phyloP scores from a whole-genome alignment of 768 basidiomycete genomes.

The Auriscalpium orientale region DNA sequence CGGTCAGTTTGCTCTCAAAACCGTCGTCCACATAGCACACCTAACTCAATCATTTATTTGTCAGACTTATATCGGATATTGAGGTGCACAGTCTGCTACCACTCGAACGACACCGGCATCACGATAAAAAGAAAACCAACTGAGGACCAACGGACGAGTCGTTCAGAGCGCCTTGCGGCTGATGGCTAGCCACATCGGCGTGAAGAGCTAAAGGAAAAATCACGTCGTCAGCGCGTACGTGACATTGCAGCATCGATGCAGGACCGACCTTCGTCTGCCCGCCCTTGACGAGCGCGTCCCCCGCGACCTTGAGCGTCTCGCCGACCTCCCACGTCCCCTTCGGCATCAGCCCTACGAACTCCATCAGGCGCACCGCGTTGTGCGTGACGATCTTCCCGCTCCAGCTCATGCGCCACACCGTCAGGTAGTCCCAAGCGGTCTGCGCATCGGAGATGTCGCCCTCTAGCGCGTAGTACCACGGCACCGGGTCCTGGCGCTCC shows the following conservation, averaged over 20 bases:
- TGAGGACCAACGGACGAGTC: no score
- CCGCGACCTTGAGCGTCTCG: constrained; percentile 79
- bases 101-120: no score
- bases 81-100: no score
- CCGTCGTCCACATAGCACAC: no score
- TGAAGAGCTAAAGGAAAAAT: no score
- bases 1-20: no score
- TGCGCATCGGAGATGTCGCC: constrained; percentile 90
- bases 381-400: constrained; percentile 81
- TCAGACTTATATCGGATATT: no score
- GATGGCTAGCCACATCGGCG: no score
- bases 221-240: no score
- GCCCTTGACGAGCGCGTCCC: constrained; percentile 68
- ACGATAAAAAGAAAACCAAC: no score
- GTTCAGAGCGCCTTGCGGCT: no score
- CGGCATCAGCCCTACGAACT: constrained; percentile 72
- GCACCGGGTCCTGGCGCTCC: constrained; percentile 63
- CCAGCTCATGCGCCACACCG: constrained; percentile 85
- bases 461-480: constrained; percentile 97
- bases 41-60: no score
- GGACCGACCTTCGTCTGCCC: constrained; percentile 73
- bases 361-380: constrained; percentile 66
- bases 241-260: neutral
- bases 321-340: constrained; percentile 90
- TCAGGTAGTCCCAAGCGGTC: constrained; percentile 85